Percentiles rank a stretch among this genome's conserved stretches.
phyloP scores from a whole-genome alignment of 805 yeast species.

The Saccharomycopsis synnaedendra region DNA sequence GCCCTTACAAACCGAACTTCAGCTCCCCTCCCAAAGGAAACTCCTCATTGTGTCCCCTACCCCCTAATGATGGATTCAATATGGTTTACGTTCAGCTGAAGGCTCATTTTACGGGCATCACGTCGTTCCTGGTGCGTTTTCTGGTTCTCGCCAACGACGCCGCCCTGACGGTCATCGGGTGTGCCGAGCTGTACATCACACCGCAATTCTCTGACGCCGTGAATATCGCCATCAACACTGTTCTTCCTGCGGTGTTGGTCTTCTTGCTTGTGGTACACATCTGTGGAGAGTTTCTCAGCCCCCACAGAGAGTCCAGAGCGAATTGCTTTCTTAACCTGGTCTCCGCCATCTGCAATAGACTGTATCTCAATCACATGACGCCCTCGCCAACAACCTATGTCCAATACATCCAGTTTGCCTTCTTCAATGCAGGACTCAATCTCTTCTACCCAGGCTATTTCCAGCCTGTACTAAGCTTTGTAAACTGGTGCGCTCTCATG shows the following conservation, averaged over 20 bases:
- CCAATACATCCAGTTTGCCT: slow-evolving; percentile 46
- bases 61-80: slow-evolving; percentile 19
- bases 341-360: slow-evolving; percentile 47
- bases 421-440: slow-evolving; percentile 43
- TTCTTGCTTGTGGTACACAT: slow-evolving; percentile 31
- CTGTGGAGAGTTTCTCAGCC: slow-evolving; percentile 33
- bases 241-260: slow-evolving; percentile 22
- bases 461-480: slow-evolving; percentile 39
- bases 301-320: slow-evolving; percentile 42
- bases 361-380: slow-evolving; percentile 41
- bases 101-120: slow-evolving; percentile 25
- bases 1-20: not conserved
- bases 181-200: slow-evolving; percentile 36
- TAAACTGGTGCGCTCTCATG: slow-evolving; percentile 48
- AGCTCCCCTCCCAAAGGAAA: slow-evolving; percentile 1
- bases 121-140: slow-evolving; percentile 33
- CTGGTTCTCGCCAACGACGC: slow-evolving; percentile 30
- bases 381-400: slow-evolving; percentile 40
- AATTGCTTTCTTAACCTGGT: slow-evolving; percentile 41
- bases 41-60: slow-evolving; percentile 23
- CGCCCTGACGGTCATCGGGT: slow-evolving; percentile 30
- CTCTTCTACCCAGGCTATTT: slow-evolving; percentile 52
- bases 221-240: slow-evolving; percentile 27
- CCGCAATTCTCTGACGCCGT: slow-evolving; percentile 30
- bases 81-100: slow-evolving; percentile 20